These are phyloP conservation scores for Themeda triandra DNA, from an alignment of 176 grass and related monocot genomes.

Conservation along the genomic window DNA sequence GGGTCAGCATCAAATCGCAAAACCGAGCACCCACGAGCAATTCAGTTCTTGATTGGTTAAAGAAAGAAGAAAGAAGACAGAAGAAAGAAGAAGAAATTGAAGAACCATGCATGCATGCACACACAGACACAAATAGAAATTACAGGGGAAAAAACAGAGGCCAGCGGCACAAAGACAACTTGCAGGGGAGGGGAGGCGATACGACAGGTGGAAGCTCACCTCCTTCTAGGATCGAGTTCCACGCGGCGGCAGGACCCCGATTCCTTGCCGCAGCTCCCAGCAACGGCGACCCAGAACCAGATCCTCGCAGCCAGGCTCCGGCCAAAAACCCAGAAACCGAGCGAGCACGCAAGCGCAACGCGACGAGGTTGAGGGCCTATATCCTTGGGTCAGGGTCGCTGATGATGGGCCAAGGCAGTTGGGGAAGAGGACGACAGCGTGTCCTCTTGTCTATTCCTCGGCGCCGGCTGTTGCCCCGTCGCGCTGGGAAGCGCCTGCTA, in stretches of 20 bases:
- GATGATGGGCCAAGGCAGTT: not conserved
- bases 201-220: slow-evolving; percentile 18
- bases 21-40: not conserved
- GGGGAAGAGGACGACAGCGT: not conserved
- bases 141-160: not conserved
- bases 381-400: not conserved
- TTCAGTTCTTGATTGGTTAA: not conserved
- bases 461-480: not conserved
- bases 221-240: not conserved
- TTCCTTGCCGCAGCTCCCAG: not conserved
- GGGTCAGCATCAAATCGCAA: not conserved
- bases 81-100: not conserved
- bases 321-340: slow-evolving; percentile 9
- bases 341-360: not conserved
- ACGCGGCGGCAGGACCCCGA: not conserved
- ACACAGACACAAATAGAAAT: not conserved
- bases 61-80: not conserved
- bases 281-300: not conserved
- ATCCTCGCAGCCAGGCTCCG: not conserved
- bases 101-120: not conserved
- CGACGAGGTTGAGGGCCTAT: not conserved
- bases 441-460: slow-evolving; percentile 27
- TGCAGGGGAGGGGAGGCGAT: not conserved
- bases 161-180: not conserved
- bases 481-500: slow-evolving; percentile 16